Evolutionary conservation across 371 early-diverging fungal species (phyloP).

Genomic region (Apophysomyces sp.): DNA sequence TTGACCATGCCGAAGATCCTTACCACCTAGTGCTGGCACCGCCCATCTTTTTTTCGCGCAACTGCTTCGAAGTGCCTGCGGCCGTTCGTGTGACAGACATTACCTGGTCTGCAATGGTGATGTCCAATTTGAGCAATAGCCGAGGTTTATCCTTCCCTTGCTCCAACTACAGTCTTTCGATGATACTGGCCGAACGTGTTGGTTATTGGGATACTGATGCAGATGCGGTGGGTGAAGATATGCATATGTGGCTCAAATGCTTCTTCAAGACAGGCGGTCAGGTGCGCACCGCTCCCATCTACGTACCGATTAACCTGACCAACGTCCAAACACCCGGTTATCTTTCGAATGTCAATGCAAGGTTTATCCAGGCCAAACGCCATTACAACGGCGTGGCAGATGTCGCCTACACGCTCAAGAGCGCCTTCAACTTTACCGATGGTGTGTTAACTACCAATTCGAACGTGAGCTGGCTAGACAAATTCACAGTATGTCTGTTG

Average conservation of each 20-base stretch:
- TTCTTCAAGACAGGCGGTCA: slow-evolving; percentile 72
- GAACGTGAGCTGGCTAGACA: slow-evolving; percentile 31
- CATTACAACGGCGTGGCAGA: slow-evolving; percentile 65
- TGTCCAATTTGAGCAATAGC: slow-evolving; percentile 73
- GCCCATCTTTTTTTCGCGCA: slow-evolving; percentile 76
- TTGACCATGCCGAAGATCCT: slow-evolving; percentile 39
- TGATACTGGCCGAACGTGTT: slow-evolving; percentile 68
- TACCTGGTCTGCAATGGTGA: slow-evolving; percentile 78
- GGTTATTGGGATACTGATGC: slow-evolving; percentile 80
- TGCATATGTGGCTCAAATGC: slow-evolving; percentile 86
- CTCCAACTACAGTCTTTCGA: slow-evolving; percentile 71
- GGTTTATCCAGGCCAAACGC: slow-evolving; percentile 72
- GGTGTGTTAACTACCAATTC: slow-evolving; percentile 24
- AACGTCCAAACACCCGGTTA: slow-evolving; percentile 72
- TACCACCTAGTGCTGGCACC: slow-evolving; percentile 64
- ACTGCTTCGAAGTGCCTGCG: slow-evolving; percentile 70
- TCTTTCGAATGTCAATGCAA: slow-evolving; percentile 54
- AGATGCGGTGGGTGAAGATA: slow-evolving; percentile 81
- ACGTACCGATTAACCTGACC: slow-evolving; percentile 72
- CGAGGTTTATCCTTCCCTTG: slow-evolving; percentile 73
- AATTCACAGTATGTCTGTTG: slow-evolving; percentile 39
- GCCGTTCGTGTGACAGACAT: slow-evolving; percentile 77
- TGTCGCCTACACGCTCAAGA: slow-evolving; percentile 51
- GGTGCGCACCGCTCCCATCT: slow-evolving; percentile 68
- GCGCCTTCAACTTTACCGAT: slow-evolving; percentile 13